Evolutionary conservation across 75 land plant species (phyloP), one percentile per base, ranked within the genome.

Genomic region (Selaginella tamariscina): DNA sequence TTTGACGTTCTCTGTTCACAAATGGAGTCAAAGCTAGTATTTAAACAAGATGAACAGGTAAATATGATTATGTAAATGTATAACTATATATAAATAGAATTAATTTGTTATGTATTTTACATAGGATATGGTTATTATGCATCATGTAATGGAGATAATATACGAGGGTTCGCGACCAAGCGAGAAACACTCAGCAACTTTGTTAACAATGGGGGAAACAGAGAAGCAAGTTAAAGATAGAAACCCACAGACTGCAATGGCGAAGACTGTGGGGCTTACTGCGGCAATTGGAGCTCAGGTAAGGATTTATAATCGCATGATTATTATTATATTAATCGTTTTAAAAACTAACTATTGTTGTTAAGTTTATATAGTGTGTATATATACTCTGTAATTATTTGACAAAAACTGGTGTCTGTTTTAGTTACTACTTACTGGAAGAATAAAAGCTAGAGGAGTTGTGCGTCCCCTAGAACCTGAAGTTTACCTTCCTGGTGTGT

Each of bases 241-340:
- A 62, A 22, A 64, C 1, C 75, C 75, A 13, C 76, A 77, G 9
- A 73, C 81, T 68, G 99, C 99, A 9, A 95, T 95, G 99, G 96
- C 96, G 54, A 81, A 89, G 2, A 95, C 99, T 24, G 99, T 95
- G 33, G 99, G 99, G 56, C 65, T 87, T 65, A 87, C 96, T 54
- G 99, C 87, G 56, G 99, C 92, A 11, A 81, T 87, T 56, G 99
- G 88, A 72, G 96, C 99, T 66, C 73, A 87, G 85, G 99, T 90
- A 82, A 66, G 24, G 29, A 15, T 62, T 23, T 13, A 0, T 21
- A 63, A 30, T 72, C 27, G n/a, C n/a, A n/a, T n/a, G n/a, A n/a
- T n/a, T n/a, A n/a, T n/a, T n/a, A n/a, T n/a, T n/a, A n/a, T n/a
- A n/a, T n/a, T n/a, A n/a, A n/a, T n/a, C n/a, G n/a, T n/a, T n/a